Conservation (phyloP, 2,329 filamentous ascomycete species). For the Aspergillus floridensis region DNA sequence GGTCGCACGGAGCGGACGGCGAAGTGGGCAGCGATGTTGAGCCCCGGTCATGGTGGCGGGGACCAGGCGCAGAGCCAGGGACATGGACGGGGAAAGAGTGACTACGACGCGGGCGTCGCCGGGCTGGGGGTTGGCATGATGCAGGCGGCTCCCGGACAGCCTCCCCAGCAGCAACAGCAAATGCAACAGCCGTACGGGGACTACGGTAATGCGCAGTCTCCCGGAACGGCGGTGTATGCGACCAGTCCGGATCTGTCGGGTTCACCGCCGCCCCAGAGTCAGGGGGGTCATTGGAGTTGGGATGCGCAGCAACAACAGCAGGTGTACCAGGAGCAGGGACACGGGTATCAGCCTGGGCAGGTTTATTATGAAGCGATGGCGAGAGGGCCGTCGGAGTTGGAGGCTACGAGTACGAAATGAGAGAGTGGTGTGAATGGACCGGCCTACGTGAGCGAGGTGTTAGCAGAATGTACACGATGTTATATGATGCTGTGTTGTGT, state of each 20-base stretch:
- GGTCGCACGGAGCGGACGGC: slow-evolving; percentile 32
- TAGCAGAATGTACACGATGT: not conserved
- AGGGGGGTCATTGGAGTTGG: slow-evolving; percentile 16
- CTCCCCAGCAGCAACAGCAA: not conserved
- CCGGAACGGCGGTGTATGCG: not conserved
- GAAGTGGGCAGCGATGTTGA: slow-evolving; percentile 30
- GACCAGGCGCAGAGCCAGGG: slow-evolving; percentile 17
- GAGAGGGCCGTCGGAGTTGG: slow-evolving; percentile 17
- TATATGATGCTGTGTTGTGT: not conserved
- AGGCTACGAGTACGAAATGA: slow-evolving; percentile 7
- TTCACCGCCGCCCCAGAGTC: not conserved
- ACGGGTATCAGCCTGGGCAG: not conserved
- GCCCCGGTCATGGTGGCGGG: slow-evolving; percentile 15
- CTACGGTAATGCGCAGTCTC: not conserved
- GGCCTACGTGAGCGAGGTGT: not conserved
- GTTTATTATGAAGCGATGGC: slow-evolving; percentile 1
- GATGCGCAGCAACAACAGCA: slow-evolving; percentile 10
- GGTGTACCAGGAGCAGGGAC: not conserved
- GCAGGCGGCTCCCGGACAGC: not conserved
- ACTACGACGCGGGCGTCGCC: not conserved
- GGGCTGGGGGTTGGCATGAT: not conserved
- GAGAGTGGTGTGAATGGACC: not conserved
- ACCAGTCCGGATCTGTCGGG: not conserved
- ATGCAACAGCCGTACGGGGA: not conserved
- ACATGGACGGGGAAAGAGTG: not conserved